Percentiles rank a stretch among this genome's conserved stretches.
Conservation (phyloP, 2,329 filamentous ascomycete species). For the Huntiella moniliformis region DNA sequence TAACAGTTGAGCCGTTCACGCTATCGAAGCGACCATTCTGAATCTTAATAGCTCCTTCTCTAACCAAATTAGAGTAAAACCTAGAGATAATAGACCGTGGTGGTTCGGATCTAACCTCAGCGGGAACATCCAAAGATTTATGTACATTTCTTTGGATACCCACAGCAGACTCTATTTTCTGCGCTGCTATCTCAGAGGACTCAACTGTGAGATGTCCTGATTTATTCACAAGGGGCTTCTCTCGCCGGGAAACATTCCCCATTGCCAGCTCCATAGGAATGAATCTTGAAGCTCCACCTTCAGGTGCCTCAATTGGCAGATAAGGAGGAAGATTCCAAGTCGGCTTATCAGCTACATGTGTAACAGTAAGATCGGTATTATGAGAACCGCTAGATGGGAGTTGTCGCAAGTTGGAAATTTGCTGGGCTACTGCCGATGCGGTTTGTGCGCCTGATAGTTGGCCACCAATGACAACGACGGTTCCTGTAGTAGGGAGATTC, state of each 20-base stretch:
- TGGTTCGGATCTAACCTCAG: conserved; percentile 27
- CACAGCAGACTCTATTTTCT: conserved; percentile 17
- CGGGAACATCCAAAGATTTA: conserved; percentile 18
- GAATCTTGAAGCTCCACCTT: conserved; percentile 26
- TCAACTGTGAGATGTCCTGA: conserved; percentile 40
- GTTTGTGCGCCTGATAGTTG: conserved; percentile 72
- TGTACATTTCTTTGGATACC: conserved; percentile 30
- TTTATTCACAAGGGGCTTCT: conserved; percentile 37
- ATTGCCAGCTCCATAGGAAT: conserved; percentile 54
- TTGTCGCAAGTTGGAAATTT: conserved; percentile 45
- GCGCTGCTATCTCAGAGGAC: conserved; percentile 30
- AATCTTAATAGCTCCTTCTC: conserved; percentile 39
- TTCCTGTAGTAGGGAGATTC: conserved; percentile 25
- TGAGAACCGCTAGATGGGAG: conserved; percentile 23
- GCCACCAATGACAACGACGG: conserved; percentile 57
- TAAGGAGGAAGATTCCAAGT: conserved; percentile 52
- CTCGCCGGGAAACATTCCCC: conserved; percentile 48
- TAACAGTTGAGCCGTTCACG: conserved; percentile 21
- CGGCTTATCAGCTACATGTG: conserved; percentile 51
- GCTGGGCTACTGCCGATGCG: conserved; percentile 50
- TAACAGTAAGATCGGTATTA: conserved; percentile 35
- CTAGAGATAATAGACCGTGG: conserved; percentile 53
- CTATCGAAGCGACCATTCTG: conserved; percentile 27
- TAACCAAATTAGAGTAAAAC: conserved; percentile 55
- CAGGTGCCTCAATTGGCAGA: conserved; percentile 23